Evolutionary conservation across 2,329 filamentous ascomycete genomes (phyloP).

Genomic region (Phialophora macrospora): DNA sequence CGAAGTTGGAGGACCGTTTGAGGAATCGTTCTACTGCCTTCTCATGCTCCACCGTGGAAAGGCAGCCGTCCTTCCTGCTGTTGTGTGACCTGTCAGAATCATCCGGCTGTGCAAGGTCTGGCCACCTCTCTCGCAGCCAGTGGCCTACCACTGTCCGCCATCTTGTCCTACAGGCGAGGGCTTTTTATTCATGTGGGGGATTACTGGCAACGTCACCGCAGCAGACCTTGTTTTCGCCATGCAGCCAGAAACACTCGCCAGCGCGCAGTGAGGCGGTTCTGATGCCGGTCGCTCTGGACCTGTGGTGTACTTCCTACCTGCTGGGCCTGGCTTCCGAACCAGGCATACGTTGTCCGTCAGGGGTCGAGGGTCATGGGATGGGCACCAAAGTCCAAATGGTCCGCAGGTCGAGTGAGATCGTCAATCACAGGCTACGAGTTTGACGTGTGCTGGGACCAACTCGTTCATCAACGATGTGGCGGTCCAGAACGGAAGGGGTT

Average conservation of each 20-base stretch:
- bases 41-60: conserved; percentile 21
- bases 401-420: not conserved
- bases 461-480: conserved; percentile 6
- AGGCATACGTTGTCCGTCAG: not conserved
- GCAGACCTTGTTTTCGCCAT: conserved; percentile 1
- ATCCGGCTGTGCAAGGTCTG: conserved; percentile 27
- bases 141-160: conserved; percentile 13
- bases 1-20: conserved; percentile 15
- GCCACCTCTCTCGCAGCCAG: conserved; percentile 14
- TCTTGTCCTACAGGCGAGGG: conserved; percentile 21
- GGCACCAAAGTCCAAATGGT: not conserved
- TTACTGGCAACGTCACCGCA: conserved; percentile 22
- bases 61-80: conserved; percentile 23
- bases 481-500: not conserved
- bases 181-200: conserved; percentile 7
- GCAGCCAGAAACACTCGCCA: conserved; percentile 6
- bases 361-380: not conserved
- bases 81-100: conserved; percentile 32
- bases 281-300: not conserved
- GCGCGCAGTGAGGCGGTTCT: not conserved
- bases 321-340: not conserved
- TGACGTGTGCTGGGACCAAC: not conserved
- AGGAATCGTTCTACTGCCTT: conserved; percentile 9
- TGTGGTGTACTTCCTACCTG: conserved; percentile 9
- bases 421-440: not conserved